phyloP scores from a whole-genome alignment of 1,284 basidiomycete species.

The Leccinum solheimii region DNA sequence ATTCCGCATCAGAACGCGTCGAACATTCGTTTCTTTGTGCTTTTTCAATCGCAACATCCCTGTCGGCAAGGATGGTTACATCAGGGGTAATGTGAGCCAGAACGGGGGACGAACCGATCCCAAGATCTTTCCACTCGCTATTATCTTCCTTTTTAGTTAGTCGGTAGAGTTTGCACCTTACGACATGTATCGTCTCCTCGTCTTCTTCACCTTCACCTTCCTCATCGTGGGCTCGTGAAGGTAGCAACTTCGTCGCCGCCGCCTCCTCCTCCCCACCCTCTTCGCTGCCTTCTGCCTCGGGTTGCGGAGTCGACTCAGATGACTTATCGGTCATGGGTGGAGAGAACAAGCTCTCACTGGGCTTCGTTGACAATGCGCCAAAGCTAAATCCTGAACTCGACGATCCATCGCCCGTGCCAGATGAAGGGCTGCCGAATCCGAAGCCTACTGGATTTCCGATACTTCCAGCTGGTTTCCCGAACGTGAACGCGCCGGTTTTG shows the following conservation, averaged over 20 bases:
- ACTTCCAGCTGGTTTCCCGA: constrained; percentile 43
- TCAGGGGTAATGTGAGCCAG: neutral
- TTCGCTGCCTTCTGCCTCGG: constrained; percentile 33
- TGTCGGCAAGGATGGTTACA: constrained; percentile 28
- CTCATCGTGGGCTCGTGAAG: constrained; percentile 53
- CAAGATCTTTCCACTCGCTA: constrained; percentile 59
- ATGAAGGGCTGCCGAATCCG: constrained; percentile 48
- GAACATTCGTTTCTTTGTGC: constrained; percentile 55
- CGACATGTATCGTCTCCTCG: constrained; percentile 67
- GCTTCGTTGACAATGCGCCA: constrained; percentile 28
- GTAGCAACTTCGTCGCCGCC: constrained; percentile 31
- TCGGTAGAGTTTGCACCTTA: constrained; percentile 64
- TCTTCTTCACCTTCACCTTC: constrained; percentile 83
- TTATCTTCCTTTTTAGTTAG: constrained; percentile 56
- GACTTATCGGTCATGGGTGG: constrained; percentile 33
- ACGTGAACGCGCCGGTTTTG: constrained; percentile 26
- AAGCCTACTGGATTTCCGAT: constrained; percentile 62
- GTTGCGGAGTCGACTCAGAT: constrained; percentile 38
- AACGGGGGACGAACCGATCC: constrained; percentile 48
- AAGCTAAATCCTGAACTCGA: constrained; percentile 30
- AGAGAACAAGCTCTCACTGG: constrained; percentile 30
- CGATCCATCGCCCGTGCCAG: constrained; percentile 31
- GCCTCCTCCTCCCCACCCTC: constrained; percentile 37
- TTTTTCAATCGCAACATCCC: constrained; percentile 71
- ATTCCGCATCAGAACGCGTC: constrained; percentile 67